A percentile compares a stretch with the other conserved stretches of the same genome.
These are phyloP conservation scores for Nitzschia sp. DNA, from an alignment of 108 stramenopile genomes.

Conservation along the genomic window DNA sequence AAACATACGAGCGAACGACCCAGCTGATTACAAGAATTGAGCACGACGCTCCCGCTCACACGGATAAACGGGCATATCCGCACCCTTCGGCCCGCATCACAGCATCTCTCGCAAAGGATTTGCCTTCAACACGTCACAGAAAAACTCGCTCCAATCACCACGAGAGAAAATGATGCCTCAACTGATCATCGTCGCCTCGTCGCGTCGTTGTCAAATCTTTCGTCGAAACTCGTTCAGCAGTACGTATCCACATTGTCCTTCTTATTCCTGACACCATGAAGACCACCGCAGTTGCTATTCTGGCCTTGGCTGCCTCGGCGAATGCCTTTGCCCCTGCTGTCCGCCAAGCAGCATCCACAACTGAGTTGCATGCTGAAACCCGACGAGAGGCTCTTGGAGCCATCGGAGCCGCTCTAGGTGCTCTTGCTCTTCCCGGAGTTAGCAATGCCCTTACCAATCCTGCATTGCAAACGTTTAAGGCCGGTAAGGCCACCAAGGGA, in stretches of 20 bases:
- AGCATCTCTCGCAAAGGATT: too few species aligned
- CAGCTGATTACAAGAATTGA: too few species aligned
- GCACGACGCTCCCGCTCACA: background rate
- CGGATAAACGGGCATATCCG: background rate
- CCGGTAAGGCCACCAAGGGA: conserved; percentile 28
- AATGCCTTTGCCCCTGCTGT: conserved; percentile 26
- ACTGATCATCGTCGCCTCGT: background rate
- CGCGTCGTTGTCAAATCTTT: background rate
- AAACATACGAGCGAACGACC: too few species aligned
- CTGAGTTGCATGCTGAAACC: conserved; percentile 30
- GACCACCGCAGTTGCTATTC: conserved; percentile 19
- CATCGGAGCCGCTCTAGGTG: conserved; percentile 30
- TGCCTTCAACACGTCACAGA: conserved; percentile 4
- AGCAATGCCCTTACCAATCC: conserved; percentile 38
- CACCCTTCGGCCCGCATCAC: too few species aligned
- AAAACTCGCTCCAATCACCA: background rate
- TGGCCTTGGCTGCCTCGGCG: conserved; percentile 18
- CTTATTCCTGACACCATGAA: conserved; percentile 4
- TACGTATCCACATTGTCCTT: background rate
- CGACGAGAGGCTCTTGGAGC: conserved; percentile 33
- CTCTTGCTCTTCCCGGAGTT: conserved; percentile 2
- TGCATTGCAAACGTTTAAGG: conserved; percentile 50
- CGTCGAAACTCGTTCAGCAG: too few species aligned
- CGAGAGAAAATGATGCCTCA: background rate
- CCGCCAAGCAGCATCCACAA: background rate